A percentile compares a stretch with the other conserved stretches of the same genome.
Evolutionary conservation across 116 monocot species (phyloP).

Genomic region (Dioscorea cayenensis): DNA sequence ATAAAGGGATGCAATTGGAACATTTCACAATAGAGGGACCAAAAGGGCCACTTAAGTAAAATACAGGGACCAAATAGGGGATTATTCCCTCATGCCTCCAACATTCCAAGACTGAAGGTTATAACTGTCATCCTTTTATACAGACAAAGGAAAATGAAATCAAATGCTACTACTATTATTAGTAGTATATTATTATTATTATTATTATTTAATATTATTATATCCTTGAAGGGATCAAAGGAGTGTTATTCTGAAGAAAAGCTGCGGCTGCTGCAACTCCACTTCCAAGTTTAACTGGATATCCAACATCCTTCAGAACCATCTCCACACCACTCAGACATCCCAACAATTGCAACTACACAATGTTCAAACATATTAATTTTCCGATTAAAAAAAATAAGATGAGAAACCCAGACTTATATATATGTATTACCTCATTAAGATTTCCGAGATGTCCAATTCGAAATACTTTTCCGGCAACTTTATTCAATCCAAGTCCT

Average conservation of each 20-base stretch:
- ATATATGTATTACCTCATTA: constrained; percentile 58
- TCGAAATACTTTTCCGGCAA: constrained; percentile 66
- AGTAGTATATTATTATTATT: not conserved
- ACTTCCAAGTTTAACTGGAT: constrained; percentile 86
- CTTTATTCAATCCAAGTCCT: constrained; percentile 57
- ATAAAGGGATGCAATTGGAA: no score
- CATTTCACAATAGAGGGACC: no score
- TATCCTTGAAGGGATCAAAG: constrained; percentile 84
- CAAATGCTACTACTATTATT: no score
- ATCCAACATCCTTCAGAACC: constrained; percentile 86
- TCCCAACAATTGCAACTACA: constrained; percentile 13
- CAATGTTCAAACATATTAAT: no score
- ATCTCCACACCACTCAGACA: constrained; percentile 92
- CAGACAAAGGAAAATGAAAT: no score
- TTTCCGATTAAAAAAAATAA: no score
- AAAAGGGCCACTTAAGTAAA: no score
- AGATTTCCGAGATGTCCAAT: constrained; percentile 71
- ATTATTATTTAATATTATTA: constrained; percentile 28
- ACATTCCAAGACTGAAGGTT: no score
- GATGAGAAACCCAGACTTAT: no score
- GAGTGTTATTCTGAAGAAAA: constrained; percentile 71
- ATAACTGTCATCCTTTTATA: no score
- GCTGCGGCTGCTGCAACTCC: constrained; percentile 88
- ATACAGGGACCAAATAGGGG: no score
- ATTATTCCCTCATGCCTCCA: no score